Base-by-base conservation (phyloP, 768 basidiomycete species). In the Boletus rufocinnamomeus region DNA sequence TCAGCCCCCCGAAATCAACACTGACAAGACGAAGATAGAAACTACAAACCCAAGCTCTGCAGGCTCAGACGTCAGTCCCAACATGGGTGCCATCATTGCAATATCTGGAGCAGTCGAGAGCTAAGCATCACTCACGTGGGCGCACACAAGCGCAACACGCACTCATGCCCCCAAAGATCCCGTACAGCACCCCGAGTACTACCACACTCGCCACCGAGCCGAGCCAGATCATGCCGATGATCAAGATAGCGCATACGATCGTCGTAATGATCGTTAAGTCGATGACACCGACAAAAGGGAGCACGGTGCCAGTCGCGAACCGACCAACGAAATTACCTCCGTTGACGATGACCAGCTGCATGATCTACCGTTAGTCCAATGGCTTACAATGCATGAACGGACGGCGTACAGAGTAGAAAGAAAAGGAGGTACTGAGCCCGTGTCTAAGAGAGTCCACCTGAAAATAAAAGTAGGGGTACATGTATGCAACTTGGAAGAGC, bases 391-490 rank as follows among this genome's bases (percentile, higher is more conserved):
- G 1, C 34, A 14, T 34, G 8, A 40, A 50, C 2, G 13, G 38
- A 37, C 17, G 13, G 59, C 69, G 32, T 55, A 84, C 85, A 23
- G 77, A 78, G 63, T 85, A 85, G 61, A 86, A 86, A 0, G 85
- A 78, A 17, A 87, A 72, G 25, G 69, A 70, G 1, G 72, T 55
- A 43, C 71, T 64, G 28, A 84, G 71, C 4, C 80, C 80, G 48
- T 82, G 82, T 55, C 73, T 74, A 16, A 83, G 75, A 3, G 84
- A 76, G 48, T 83, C 79, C 7, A 85, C 64, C 62, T 87, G 86
- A 21, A 87, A 71, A 67, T 84, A 86, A 68, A 83, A 86, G 46
- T 81, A 74, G 0, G 84, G 82, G 49, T 80, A 82, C 57, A 76
- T 79, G 32, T 78, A 67, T 1, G 79, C 80, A 1, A 72, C 60